phyloP scores from a whole-genome alignment of 352 stramenopile genomes.

The Nothophytophthora sp. region DNA sequence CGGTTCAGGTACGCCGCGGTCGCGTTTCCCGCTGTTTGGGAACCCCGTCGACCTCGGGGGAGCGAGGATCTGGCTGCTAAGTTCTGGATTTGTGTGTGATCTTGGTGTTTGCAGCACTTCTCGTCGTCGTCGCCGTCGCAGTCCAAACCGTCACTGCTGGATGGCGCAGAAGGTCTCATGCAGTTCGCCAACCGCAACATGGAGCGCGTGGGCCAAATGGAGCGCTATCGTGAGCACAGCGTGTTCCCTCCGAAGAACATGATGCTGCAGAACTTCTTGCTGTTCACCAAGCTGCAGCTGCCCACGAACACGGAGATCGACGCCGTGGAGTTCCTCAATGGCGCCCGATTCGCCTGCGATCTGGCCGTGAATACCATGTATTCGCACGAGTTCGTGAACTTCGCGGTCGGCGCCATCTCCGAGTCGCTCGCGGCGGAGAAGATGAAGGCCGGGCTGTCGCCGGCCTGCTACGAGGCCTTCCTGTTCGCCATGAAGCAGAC shows the following conservation, averaged over 20 bases:
- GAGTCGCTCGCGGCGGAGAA: conserved; percentile 40
- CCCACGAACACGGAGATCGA: conserved; percentile 53
- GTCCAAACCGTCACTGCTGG: conserved; percentile 23
- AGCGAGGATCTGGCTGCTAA: background rate
- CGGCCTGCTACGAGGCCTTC: conserved; percentile 53
- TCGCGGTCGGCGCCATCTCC: conserved; percentile 36
- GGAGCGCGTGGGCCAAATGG: conserved; percentile 19
- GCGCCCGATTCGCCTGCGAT: conserved; percentile 50
- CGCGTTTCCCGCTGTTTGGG: background rate
- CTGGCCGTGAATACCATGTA: conserved; percentile 56
- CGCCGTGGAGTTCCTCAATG: conserved; percentile 49
- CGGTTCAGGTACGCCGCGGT: background rate
- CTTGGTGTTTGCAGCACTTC: conserved; percentile 13
- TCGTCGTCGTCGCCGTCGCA: conserved; percentile 22
- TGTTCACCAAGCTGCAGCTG: conserved; percentile 51
- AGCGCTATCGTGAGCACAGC: conserved; percentile 32
- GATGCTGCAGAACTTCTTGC: conserved; percentile 33
- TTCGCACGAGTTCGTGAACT: conserved; percentile 54
- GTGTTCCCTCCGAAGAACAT: conserved; percentile 38
- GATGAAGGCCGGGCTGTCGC: conserved; percentile 34
- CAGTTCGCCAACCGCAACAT: conserved; percentile 27
- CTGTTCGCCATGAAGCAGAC: conserved; percentile 57
- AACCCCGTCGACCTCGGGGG: background rate
- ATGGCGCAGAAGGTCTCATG: conserved; percentile 28
- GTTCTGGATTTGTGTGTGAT: background rate